A percentile compares a stretch with the other conserved stretches of the same genome.
Evolutionary conservation across 345 rosid species (phyloP).

Genomic region (Eucalyptus sideroxylon): DNA sequence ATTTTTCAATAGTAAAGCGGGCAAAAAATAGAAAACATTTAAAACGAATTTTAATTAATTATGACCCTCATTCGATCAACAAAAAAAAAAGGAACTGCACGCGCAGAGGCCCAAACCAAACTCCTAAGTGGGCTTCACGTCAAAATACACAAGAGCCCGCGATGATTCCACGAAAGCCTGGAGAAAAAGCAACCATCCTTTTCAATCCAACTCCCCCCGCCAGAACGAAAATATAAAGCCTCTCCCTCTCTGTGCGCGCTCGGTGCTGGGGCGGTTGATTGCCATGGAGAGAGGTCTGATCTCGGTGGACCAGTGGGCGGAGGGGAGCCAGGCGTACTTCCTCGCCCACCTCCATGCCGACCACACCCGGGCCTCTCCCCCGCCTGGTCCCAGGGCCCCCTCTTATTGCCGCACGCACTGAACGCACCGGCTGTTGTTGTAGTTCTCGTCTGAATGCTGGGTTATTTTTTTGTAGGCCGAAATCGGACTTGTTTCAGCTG

Average conservation of each 20-base stretch:
- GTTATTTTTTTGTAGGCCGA: no score
- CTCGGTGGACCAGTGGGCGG: constrained; percentile 65
- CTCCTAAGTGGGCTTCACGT: not conserved
- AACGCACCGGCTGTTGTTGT: no score
- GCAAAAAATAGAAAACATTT: no score
- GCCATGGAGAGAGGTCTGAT: constrained; percentile 57
- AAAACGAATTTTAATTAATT: not conserved
- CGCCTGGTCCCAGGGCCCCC: constrained; percentile 40
- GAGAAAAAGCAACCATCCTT: not conserved
- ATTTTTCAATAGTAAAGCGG: no score
- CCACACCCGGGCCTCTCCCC: constrained; percentile 30
- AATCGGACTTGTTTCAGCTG: no score
- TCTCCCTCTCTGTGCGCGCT: not conserved
- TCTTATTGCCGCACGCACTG: constrained; percentile 17
- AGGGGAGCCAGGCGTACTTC: constrained; percentile 64
- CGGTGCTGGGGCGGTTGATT: not conserved
- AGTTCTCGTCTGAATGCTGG: no score
- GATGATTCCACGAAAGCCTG: not conserved
- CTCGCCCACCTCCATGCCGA: constrained; percentile 29
- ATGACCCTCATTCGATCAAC: not conserved
- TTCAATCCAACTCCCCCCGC: not conserved
- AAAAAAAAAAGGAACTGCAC: not conserved
- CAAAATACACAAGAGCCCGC: not conserved
- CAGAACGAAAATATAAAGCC: not conserved
- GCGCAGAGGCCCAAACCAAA: not conserved